A percentile compares a stretch with the other conserved stretches of the same genome.
Evolutionary conservation across 2,329 filamentous ascomycete genomes (phyloP).

Genomic region (Claviceps purpurea): DNA sequence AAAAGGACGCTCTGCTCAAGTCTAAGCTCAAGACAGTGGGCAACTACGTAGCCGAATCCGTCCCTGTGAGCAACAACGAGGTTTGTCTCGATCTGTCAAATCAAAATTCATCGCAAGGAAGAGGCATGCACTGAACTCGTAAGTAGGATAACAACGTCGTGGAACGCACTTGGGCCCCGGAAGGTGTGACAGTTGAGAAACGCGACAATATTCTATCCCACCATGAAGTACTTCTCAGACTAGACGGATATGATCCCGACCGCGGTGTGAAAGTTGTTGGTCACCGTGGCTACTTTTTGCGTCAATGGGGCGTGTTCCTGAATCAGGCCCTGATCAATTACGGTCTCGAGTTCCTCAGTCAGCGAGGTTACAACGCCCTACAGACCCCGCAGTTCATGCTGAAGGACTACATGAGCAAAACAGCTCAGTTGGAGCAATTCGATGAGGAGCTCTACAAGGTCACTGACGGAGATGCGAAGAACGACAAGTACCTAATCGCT

Average conservation of each 20-base stretch:
- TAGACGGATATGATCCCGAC: constrained; percentile 88
- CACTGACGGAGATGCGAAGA: constrained; percentile 69
- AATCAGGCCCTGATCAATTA: constrained; percentile 94
- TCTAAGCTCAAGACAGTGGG: constrained; percentile 70
- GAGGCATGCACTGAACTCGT: not conserved
- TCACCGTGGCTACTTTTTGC: constrained; percentile 87
- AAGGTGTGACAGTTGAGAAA: constrained; percentile 61
- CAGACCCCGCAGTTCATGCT: constrained; percentile 92
- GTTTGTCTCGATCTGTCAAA: constrained; percentile 19
- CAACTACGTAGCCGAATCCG: constrained; percentile 64
- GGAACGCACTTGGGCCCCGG: constrained; percentile 67
- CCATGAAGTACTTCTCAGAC: constrained; percentile 78
- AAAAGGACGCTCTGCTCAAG: constrained; percentile 63
- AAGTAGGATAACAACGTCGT: constrained; percentile 63
- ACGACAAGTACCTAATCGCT: constrained; percentile 69
- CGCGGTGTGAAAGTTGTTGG: constrained; percentile 89
- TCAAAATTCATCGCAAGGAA: not conserved
- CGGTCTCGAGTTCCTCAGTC: constrained; percentile 74
- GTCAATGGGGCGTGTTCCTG: constrained; percentile 76
- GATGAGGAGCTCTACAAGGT: constrained; percentile 99
- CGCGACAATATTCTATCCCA: constrained; percentile 64
- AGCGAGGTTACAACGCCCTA: constrained; percentile 68
- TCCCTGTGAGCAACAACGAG: constrained; percentile 73
- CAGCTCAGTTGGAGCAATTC: constrained; percentile 91
- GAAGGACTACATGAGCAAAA: constrained; percentile 93